Percentiles rank a stretch among this genome's conserved stretches.
phyloP scores from a whole-genome alignment of 768 basidiomycete species.

The Suillus tomentosus region DNA sequence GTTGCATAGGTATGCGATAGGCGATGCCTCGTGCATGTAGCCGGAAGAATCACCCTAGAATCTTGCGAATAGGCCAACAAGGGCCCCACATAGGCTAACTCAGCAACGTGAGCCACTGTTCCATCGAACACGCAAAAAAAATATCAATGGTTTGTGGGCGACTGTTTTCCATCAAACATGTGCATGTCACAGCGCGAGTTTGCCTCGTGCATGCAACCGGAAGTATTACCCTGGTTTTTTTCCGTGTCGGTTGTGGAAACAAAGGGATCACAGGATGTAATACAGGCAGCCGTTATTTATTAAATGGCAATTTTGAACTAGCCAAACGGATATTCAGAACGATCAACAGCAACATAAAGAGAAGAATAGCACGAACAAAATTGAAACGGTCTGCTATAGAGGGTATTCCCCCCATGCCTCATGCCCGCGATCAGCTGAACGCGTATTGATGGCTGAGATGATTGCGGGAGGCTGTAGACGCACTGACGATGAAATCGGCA shows the following conservation, averaged over 20 bases:
- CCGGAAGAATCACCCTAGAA: background rate
- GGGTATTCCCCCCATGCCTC: background rate
- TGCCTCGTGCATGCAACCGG: background rate
- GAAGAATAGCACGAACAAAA: background rate
- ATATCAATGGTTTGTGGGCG: background rate
- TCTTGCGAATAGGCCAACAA: background rate
- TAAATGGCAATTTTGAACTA: background rate
- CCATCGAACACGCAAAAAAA: background rate
- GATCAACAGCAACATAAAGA: background rate
- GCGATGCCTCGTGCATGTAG: constrained; percentile 4
- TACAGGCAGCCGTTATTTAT: background rate
- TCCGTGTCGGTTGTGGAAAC: background rate
- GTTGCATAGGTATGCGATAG: background rate
- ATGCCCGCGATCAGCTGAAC: background rate
- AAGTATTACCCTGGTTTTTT: background rate
- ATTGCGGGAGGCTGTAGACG: background rate
- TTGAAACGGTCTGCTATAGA: background rate
- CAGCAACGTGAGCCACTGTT: background rate
- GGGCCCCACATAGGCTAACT: background rate
- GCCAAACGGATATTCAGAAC: background rate
- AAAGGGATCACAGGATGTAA: background rate
- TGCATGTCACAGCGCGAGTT: background rate
- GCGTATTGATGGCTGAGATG: background rate
- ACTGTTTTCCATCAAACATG: background rate
- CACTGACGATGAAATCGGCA: background rate